Evolutionary conservation across 2,329 filamentous ascomycete species (phyloP).

Genomic region (Sphaerulina populicola): DNA sequence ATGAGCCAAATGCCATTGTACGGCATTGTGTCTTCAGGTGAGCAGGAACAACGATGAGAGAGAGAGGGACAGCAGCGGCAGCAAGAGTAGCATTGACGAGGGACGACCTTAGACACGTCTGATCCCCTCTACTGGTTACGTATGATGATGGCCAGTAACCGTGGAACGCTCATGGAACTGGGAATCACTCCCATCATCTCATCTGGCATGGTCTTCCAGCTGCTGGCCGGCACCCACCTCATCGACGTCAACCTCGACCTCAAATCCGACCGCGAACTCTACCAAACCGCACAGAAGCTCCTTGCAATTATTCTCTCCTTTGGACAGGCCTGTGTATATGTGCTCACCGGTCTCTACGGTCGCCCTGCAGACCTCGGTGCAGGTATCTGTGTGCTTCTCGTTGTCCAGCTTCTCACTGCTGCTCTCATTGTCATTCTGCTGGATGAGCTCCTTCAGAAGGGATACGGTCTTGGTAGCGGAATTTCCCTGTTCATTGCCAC

Average conservation of each 20-base stretch:
- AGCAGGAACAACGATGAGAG: constrained; percentile 7
- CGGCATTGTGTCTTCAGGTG: constrained; percentile 86
- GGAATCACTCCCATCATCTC: constrained; percentile 92
- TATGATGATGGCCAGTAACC: constrained; percentile 99
- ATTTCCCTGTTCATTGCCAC: constrained; percentile 99
- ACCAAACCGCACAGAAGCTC: constrained; percentile 97
- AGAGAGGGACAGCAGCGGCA: neutral
- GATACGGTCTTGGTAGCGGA: constrained; percentile 94
- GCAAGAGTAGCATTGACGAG: constrained; percentile 16
- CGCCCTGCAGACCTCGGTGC: constrained; percentile 93
- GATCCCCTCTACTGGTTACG: constrained; percentile 99
- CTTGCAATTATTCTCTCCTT: constrained; percentile 96
- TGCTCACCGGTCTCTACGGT: constrained; percentile 95
- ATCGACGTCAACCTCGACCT: constrained; percentile 99
- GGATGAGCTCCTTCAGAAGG: constrained; percentile 98
- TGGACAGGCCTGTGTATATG: constrained; percentile 95
- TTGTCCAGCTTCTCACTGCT: constrained; percentile 94
- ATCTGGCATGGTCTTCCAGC: constrained; percentile 99
- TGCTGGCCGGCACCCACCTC: constrained; percentile 96
- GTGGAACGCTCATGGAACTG: constrained; percentile 37
- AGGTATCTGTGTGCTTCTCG: constrained; percentile 95
- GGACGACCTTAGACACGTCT: constrained; percentile 53
- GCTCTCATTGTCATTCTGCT: constrained; percentile 98
- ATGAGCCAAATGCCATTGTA: constrained; percentile 99
- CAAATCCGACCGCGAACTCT: constrained; percentile 98